Conservation (phyloP, 805 yeast genomes). For the Vanderwaltozyma verrucispora region DNA sequence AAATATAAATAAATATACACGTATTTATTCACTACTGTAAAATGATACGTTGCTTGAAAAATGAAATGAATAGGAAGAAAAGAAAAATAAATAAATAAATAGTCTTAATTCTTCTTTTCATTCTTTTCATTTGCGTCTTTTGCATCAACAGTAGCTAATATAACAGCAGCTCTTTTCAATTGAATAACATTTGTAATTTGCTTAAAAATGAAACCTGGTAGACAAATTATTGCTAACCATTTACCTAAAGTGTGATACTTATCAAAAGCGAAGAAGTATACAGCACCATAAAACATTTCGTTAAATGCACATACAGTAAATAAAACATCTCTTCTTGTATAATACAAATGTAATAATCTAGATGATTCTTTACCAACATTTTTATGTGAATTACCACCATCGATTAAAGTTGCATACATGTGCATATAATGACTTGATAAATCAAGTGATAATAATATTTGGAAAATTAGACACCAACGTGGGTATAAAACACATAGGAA, state of each 20-base stretch:
- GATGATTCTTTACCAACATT: constrained; percentile 61
- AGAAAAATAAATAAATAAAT: too few species aligned
- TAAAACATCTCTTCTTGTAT: constrained; percentile 72
- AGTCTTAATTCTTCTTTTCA: too few species aligned
- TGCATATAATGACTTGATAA: constrained; percentile 96
- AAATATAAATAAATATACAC: too few species aligned
- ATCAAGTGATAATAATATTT: constrained; percentile 71
- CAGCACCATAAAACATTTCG: constrained; percentile 84
- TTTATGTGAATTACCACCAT: constrained; percentile 79
- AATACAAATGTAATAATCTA: constrained; percentile 70
- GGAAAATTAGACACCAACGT: constrained; percentile 45
- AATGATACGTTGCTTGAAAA: too few species aligned
- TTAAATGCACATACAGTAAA: constrained; percentile 88
- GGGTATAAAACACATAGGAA: constrained; percentile 78
- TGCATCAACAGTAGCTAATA: constrained; percentile 65
- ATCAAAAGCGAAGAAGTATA: constrained; percentile 63
- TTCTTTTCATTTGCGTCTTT: constrained; percentile 19
- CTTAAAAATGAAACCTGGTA: constrained; percentile 86
- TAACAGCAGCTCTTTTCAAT: constrained; percentile 71
- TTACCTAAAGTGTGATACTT: constrained; percentile 45
- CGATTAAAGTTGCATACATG: constrained; percentile 85
- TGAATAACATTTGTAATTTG: constrained; percentile 87
- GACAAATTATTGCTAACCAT: constrained; percentile 43
- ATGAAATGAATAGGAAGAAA: too few species aligned
- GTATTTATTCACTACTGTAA: too few species aligned